phyloP scores from a whole-genome alignment of 352 stramenopile species.

The Globisporangium cederbergense region DNA sequence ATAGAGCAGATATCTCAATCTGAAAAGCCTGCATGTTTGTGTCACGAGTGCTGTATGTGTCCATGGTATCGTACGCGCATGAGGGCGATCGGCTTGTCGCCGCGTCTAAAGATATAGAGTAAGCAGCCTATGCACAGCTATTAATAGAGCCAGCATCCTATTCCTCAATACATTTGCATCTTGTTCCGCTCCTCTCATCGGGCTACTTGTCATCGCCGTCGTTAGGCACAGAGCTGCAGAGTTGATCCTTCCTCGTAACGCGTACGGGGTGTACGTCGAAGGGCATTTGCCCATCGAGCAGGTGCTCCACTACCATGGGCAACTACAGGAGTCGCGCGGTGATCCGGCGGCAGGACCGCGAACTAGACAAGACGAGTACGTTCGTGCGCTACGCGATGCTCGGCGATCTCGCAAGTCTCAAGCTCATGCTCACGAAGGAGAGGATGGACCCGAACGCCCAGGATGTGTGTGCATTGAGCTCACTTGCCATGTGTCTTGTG shows the following conservation, averaged over 20 bases:
- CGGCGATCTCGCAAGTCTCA: slow-evolving; percentile 42
- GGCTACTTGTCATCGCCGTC: neutral
- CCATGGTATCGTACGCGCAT: neutral
- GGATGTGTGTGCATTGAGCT: slow-evolving; percentile 37
- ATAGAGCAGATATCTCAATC: slow-evolving; percentile 78
- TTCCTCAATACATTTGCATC: neutral
- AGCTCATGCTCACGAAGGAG: slow-evolving; percentile 43
- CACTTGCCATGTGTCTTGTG: neutral
- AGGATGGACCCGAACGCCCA: slow-evolving; percentile 50
- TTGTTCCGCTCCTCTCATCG: too few relatives aligned
- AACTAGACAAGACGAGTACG: slow-evolving; percentile 34
- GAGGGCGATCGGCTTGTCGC: neutral
- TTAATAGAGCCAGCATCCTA: neutral
- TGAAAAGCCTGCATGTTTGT: slow-evolving; percentile 8
- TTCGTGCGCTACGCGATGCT: slow-evolving; percentile 62
- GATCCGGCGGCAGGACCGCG: slow-evolving; percentile 24
- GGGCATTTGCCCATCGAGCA: neutral
- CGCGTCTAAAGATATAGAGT: neutral
- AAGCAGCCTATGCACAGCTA: neutral
- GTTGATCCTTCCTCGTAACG: neutral
- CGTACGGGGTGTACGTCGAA: neutral
- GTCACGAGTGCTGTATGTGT: neutral
- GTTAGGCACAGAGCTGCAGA: neutral
- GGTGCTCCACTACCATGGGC: slow-evolving; percentile 14
- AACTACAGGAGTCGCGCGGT: slow-evolving; percentile 16